A percentile compares a stretch with the other conserved stretches of the same genome.
These are phyloP conservation scores for Melanopsichium pennsylvanicum DNA, from an alignment of 1,284 basidiomycete species.

Conservation along the genomic window DNA sequence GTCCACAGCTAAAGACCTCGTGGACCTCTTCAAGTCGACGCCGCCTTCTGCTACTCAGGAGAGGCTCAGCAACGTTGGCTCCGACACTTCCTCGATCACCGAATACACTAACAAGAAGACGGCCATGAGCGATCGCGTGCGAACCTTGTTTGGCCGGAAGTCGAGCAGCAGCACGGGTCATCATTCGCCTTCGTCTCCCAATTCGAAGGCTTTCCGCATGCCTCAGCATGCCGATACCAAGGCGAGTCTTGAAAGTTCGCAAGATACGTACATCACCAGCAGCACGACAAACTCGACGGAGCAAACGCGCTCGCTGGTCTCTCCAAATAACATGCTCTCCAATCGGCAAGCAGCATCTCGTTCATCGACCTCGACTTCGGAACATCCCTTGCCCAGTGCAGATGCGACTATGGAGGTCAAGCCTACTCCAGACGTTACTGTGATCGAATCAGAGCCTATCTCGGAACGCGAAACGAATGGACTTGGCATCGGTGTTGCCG, in stretches of 20 bases:
- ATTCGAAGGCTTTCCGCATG: constrained; percentile 4
- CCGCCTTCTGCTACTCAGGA: constrained; percentile 38
- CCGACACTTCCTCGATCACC: constrained; percentile 11
- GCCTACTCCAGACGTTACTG: constrained; percentile 16
- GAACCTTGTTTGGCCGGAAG: constrained; percentile 45
- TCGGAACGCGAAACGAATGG: constrained; percentile 3
- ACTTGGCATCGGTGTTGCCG: constrained; percentile 8
- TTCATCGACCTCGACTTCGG: constrained; percentile 32
- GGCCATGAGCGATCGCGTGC: constrained; percentile 39
- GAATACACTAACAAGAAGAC: constrained; percentile 23
- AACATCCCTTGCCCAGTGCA: constrained; percentile 12
- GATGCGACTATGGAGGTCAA: constrained; percentile 20
- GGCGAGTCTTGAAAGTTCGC: constrained; percentile 30
- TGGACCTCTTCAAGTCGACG: constrained; percentile 50
- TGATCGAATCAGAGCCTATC: constrained; percentile 9
- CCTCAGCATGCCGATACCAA: constrained; percentile 24
- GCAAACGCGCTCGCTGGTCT: constrained; percentile 21
- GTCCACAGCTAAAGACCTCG: constrained; percentile 34
- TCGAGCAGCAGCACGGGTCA: constrained; percentile 36
- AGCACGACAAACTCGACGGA: constrained; percentile 39
- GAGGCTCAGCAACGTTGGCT: constrained; percentile 14
- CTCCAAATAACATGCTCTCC: constrained; percentile 21
- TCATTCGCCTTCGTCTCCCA: constrained; percentile 19
- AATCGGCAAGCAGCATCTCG: constrained; percentile 17
- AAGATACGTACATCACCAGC: constrained; percentile 32